Base-by-base conservation (phyloP, 306 rosid genomes). In the Biancaea sappan region DNA sequence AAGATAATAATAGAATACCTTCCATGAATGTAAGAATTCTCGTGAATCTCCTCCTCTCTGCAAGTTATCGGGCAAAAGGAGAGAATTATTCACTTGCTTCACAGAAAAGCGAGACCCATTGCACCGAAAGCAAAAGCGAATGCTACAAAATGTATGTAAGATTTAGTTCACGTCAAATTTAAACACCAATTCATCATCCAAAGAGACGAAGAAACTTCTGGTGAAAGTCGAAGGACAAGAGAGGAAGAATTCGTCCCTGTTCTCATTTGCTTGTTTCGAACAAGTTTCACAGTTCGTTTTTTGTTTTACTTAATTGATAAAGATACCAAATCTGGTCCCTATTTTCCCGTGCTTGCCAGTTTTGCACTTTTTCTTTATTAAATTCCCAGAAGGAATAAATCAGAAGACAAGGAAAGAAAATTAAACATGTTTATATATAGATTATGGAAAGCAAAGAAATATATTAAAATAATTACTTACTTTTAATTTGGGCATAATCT, bases 1-100 rank as follows among this genome's bases (percentile, higher is more conserved):
- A 62, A 24, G 21, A 61, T 12, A 69, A 52, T 12, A 69, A 52
- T 46, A 79, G 32, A 67, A 78, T 88, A 91, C 97, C 96, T 88
- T 90, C 96, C 98, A 93, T 93, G 89, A 52, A 77, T 60, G 81
- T 11, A 47, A 61, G 75, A 78, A 50, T 78, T 73, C 69, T 13
- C 70, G 50, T 44, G 73, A 59, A 76, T 51, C 73, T 43, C 35
- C 57, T 66, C 68, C 41, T 50, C 58, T 58, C 66, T 19, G 46
- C 58, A 53, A 79, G 73, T 35, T 79, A 77, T 32, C 57, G 85
- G 77, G 24, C 3, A 16, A 50, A 79, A 71, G 41, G 70, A 43
- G 59, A 19, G 10, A 16, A 40, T 64, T 79, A 12, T 51, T 80
- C 74, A 74, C 83, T 64, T 51, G 76, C 57, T 77, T 85, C 75